These are phyloP conservation scores for Heteromeles arbutifolia DNA, from an alignment of 306 rosid species.

Conservation along the genomic window DNA sequence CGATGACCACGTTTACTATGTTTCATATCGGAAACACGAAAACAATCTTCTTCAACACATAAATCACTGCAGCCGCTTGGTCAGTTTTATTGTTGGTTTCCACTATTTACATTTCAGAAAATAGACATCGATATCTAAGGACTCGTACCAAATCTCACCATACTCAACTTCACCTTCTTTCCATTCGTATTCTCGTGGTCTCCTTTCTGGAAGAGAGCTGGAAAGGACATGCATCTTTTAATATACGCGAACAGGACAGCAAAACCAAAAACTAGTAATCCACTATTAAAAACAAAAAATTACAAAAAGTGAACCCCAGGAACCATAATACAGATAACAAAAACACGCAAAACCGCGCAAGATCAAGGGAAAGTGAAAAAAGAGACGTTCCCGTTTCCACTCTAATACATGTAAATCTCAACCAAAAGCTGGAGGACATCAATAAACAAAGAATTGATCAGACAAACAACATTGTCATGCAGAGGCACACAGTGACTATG, in stretches of 20 bases:
- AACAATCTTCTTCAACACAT: too few species aligned
- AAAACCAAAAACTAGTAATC: neutral
- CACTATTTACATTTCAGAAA: too few species aligned
- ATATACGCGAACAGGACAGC: neutral
- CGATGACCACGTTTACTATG: too few species aligned
- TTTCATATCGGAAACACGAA: too few species aligned
- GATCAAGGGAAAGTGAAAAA: neutral
- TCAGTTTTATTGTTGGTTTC: too few species aligned
- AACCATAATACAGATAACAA: neutral
- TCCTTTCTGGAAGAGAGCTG: too few species aligned
- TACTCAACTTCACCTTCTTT: too few species aligned
- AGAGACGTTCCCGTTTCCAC: neutral
- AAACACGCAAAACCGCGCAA: neutral
- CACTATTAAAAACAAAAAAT: neutral
- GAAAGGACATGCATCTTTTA: neutral
- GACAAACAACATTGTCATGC: neutral
- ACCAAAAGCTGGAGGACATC: slow-evolving; percentile 1
- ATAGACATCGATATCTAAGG: too few species aligned
- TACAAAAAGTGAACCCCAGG: neutral
- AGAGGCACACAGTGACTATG: slow-evolving; percentile 1
- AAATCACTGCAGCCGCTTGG: too few species aligned
- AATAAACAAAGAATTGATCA: neutral
- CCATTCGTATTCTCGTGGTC: too few species aligned
- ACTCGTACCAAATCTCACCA: too few species aligned
- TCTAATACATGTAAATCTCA: neutral